Percentiles rank a stretch among this genome's conserved stretches.
Evolutionary conservation across 2,329 filamentous ascomycete genomes (phyloP).

Genomic region (Pyrenophora seminiperda): DNA sequence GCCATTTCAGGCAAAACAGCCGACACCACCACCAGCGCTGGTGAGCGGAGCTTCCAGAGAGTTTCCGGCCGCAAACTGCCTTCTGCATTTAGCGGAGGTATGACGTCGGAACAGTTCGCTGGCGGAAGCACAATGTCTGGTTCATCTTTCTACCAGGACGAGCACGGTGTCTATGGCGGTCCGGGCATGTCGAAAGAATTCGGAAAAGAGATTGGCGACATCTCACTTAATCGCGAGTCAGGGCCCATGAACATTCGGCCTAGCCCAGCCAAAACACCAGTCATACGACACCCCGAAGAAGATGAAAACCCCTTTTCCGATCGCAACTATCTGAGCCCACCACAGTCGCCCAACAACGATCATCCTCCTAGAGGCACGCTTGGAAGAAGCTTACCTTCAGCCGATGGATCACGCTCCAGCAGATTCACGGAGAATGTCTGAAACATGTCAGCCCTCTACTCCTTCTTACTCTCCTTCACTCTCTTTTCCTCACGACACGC

Average conservation of each 20-base stretch:
- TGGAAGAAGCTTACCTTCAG: conserved; percentile 52
- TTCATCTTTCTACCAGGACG: conserved; percentile 54
- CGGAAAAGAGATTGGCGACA: conserved; percentile 38
- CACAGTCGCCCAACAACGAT: conserved; percentile 45
- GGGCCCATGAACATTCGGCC: conserved; percentile 45
- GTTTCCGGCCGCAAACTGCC: conserved; percentile 57
- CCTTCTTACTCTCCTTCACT: conserved; percentile 27
- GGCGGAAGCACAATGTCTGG: conserved; percentile 42
- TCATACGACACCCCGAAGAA: conserved; percentile 57
- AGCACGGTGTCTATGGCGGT: conserved; percentile 50
- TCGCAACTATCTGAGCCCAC: conserved; percentile 43
- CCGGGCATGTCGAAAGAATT: conserved; percentile 25
- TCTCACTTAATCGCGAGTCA: conserved; percentile 25
- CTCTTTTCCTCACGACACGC: conserved; percentile 31
- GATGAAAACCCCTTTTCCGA: conserved; percentile 34
- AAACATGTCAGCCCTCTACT: conserved; percentile 22
- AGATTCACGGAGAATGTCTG: conserved; percentile 56
- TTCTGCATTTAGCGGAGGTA: conserved; percentile 55
- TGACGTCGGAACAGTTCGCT: conserved; percentile 49
- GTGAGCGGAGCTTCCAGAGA: conserved; percentile 53
- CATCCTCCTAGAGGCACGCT: conserved; percentile 40
- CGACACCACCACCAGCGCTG: conserved; percentile 44
- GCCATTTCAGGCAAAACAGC: conserved; percentile 46
- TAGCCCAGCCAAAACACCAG: conserved; percentile 68
- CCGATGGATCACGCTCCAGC: conserved; percentile 54